Conservation (phyloP, 306 rosid genomes). For the Ceratonia siliqua region DNA sequence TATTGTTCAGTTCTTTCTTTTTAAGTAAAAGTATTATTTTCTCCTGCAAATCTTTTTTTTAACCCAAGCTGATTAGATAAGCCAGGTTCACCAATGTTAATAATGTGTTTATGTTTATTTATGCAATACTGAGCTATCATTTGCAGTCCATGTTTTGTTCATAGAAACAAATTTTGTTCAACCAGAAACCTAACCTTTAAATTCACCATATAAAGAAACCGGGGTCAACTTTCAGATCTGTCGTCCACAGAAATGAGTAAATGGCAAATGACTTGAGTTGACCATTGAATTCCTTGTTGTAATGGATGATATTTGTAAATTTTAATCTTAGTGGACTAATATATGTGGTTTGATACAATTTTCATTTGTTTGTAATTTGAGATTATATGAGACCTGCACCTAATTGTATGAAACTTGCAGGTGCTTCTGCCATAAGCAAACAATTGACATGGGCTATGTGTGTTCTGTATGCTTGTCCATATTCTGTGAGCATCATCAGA, state of each 20-base stretch:
- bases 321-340: conserved; percentile 5
- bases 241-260: neutral
- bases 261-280: conserved; percentile 13
- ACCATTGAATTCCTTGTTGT: neutral
- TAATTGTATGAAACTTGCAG: conserved; percentile 55
- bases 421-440: conserved; percentile 98
- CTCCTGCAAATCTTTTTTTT: neutral
- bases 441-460: conserved; percentile 92
- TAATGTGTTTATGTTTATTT: neutral
- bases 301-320: neutral
- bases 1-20: neutral
- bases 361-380: conserved; percentile 23
- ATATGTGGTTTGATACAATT: neutral
- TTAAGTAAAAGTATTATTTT: conserved; percentile 7
- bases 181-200: neutral
- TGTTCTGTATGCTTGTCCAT: conserved; percentile 98
- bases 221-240: neutral
- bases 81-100: neutral
- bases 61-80: neutral
- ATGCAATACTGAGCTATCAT: neutral
- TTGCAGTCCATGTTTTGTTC: neutral
- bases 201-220: conserved; percentile 8
- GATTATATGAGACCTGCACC: neutral
- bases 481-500: conserved; percentile 92
- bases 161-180: neutral